Percentiles rank a stretch among this genome's conserved stretches.
These are phyloP conservation scores for Pistacia integerrima DNA, from an alignment of 345 rosid species.

Conservation along the genomic window DNA sequence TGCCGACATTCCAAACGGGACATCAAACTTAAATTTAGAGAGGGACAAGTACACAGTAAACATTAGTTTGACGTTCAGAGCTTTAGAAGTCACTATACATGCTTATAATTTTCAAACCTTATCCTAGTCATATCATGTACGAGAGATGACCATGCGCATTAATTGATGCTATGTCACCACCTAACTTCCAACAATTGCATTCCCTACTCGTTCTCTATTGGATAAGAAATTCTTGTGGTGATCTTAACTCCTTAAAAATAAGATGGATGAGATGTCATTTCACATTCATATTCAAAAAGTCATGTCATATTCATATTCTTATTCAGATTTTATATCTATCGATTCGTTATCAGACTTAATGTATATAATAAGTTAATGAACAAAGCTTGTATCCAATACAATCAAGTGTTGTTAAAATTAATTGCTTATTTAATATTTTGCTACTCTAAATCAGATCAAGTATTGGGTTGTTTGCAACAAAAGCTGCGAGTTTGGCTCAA, in stretches of 20 bases:
- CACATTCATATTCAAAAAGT: neutral
- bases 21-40: neutral
- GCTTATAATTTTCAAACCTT: neutral
- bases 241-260: neutral
- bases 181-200: slow-evolving; percentile 15
- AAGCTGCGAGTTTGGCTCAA: slow-evolving; percentile 43
- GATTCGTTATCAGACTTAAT: no score
- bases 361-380: no score
- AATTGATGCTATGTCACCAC: slow-evolving; percentile 4
- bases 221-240: neutral
- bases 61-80: no score
- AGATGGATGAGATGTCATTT: neutral
- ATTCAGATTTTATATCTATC: no score
- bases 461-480: slow-evolving; percentile 37
- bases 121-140: slow-evolving; percentile 11
- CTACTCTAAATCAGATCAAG: slow-evolving; percentile 35
- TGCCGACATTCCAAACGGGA: neutral
- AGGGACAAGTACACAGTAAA: neutral
- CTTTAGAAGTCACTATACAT: neutral
- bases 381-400: no score
- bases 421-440: no score
- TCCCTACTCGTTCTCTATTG: neutral
- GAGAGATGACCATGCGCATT: neutral
- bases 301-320: neutral
- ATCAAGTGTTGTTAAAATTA: no score